phyloP scores from a whole-genome alignment of 164 flowering plant genomes.

The Stephania yunnanensis region DNA sequence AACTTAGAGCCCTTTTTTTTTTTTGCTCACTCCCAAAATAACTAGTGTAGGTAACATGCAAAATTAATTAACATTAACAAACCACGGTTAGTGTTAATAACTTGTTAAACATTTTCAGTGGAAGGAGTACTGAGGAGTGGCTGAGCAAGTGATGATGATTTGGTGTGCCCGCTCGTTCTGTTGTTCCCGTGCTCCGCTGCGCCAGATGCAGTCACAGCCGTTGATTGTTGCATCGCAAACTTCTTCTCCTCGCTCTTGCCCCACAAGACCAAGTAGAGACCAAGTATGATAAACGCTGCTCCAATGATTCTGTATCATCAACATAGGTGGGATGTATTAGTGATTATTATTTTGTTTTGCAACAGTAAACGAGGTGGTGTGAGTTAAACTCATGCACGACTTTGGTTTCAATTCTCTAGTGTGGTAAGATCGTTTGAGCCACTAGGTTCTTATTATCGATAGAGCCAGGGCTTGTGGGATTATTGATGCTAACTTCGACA shows the following conservation, averaged over 20 bases:
- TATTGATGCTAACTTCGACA: no score
- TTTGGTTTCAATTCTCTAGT: no score
- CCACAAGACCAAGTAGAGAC: slow-evolving; percentile 94
- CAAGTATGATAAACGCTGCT: slow-evolving; percentile 75
- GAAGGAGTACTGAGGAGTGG: slow-evolving; percentile 63
- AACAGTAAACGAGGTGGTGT: no score
- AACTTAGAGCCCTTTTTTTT: neutral
- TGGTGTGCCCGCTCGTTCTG: slow-evolving; percentile 35
- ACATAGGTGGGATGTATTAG: neutral
- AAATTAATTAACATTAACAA: no score
- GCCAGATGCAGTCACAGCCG: slow-evolving; percentile 32
- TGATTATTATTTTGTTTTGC: no score
- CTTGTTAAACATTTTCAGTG: slow-evolving; percentile 53
- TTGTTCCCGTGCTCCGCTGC: slow-evolving; percentile 39
- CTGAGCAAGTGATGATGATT: slow-evolving; percentile 60
- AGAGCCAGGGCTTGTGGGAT: no score
- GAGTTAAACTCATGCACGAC: no score
- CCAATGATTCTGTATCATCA: slow-evolving; percentile 68
- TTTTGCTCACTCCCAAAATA: neutral
- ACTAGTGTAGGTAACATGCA: neutral
- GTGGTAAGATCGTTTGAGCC: no score
- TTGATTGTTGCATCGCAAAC: slow-evolving; percentile 24
- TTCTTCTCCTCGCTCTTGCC: slow-evolving; percentile 84
- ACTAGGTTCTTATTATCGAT: no score
- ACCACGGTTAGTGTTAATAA: neutral